phyloP scores from a whole-genome alignment of 164 flowering plant species.

The Vitis rotundifolia region DNA sequence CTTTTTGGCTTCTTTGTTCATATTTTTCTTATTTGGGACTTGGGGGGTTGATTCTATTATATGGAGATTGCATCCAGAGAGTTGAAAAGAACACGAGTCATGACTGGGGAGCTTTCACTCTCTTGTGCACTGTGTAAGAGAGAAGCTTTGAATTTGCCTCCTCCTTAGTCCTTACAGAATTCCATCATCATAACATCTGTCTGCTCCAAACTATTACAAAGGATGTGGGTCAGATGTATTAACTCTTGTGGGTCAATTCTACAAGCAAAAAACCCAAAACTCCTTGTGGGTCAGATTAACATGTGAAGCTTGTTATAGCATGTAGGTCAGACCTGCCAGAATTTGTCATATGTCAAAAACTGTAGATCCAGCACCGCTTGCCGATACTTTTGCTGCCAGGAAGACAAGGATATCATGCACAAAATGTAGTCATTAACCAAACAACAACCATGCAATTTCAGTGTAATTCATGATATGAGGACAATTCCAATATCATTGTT shows the following conservation, averaged over 20 bases:
- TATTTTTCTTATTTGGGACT: not conserved
- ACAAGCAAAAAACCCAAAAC: not conserved
- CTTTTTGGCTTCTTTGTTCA: conserved; percentile 4
- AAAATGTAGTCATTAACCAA: not conserved
- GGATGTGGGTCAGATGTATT: conserved; percentile 6
- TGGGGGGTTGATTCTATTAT: too few species aligned
- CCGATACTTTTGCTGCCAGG: not conserved
- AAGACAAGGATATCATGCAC: not conserved
- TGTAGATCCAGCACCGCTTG: too few species aligned
- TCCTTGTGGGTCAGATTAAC: conserved; percentile 8
- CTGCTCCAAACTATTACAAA: conserved; percentile 2
- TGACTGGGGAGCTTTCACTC: conserved; percentile 13
- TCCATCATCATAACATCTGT: conserved; percentile 9
- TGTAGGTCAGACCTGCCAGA: conserved; percentile 8
- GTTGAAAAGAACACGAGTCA: conserved; percentile 16
- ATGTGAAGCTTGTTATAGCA: conserved; percentile 13
- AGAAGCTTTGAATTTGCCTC: not conserved
- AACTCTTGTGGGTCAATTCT: conserved; percentile 1
- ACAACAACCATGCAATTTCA: not conserved
- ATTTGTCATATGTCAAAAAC: not conserved
- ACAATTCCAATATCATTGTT: not conserved
- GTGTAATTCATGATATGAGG: not conserved
- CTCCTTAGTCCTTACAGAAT: not conserved
- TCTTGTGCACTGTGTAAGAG: not conserved
- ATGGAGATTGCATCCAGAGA: conserved; percentile 16